phyloP scores from a whole-genome alignment of 2,329 filamentous ascomycete species.

The Cordyceps cicadae region DNA sequence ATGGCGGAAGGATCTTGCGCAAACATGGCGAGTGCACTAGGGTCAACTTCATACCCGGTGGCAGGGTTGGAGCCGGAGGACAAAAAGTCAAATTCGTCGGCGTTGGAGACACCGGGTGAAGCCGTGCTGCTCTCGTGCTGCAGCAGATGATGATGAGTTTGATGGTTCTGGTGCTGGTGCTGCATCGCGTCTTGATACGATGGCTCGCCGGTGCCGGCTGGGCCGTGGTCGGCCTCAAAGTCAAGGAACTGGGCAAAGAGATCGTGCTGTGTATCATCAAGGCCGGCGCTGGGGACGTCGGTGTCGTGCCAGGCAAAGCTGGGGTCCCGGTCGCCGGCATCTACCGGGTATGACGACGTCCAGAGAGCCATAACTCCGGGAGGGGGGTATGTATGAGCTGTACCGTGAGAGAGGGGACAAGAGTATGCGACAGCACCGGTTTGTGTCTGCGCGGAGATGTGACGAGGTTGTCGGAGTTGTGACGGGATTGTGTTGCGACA shows the following conservation, averaged over 20 bases:
- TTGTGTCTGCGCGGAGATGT: background rate
- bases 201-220: constrained; percentile 19
- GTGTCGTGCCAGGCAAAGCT: constrained; percentile 28
- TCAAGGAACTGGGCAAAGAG: constrained; percentile 31
- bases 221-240: constrained; percentile 24
- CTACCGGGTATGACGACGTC: constrained; percentile 27
- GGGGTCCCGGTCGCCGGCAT: constrained; percentile 27
- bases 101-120: constrained; percentile 28
- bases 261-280: constrained; percentile 24
- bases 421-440: background rate
- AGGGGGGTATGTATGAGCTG: background rate
- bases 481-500: constrained; percentile 1
- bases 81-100: constrained; percentile 30
- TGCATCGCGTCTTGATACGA: constrained; percentile 19
- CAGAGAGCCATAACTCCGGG: constrained; percentile 26
- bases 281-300: constrained; percentile 18
- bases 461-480: background rate
- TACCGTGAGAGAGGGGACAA: background rate
- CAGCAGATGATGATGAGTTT: background rate
- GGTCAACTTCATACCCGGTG: constrained; percentile 24
- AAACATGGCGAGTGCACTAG: constrained; percentile 20
- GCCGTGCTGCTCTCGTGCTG: constrained; percentile 22
- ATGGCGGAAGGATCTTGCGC: constrained; percentile 2
- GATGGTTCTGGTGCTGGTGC: background rate
- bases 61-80: constrained; percentile 25